Conservation (phyloP, 2,329 filamentous ascomycete species). For the Arthrobotrys entomopaga region DNA sequence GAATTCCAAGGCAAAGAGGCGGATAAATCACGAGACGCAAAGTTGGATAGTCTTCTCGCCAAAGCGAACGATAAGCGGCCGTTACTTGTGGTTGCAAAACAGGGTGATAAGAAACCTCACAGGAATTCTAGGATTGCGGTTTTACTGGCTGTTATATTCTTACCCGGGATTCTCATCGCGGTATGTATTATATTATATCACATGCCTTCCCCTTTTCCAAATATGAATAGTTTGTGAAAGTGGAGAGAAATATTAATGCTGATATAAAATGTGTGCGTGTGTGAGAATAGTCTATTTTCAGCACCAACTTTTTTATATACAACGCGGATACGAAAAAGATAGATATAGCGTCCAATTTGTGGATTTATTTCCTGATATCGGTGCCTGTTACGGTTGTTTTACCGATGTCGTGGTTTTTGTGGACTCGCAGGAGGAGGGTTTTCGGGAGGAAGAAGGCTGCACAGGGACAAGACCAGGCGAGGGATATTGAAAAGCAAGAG, state of each 20-base stretch:
- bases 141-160: conserved; percentile 20
- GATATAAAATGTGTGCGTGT: not conserved
- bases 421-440: not conserved
- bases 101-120: not conserved
- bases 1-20: conserved; percentile 10
- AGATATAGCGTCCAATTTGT: conserved; percentile 29
- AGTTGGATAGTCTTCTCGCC: conserved; percentile 1
- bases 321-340: conserved; percentile 25
- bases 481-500: conserved; percentile 16
- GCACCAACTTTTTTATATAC: conserved; percentile 40
- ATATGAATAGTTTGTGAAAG: not conserved
- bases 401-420: conserved; percentile 16
- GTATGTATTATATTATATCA: conserved; percentile 5
- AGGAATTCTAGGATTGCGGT: conserved; percentile 16
- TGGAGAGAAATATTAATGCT: not conserved
- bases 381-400: conserved; percentile 9
- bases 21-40: not conserved
- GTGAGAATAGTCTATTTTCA: conserved; percentile 37
- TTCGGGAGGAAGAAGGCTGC: not conserved
- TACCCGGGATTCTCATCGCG: conserved; percentile 35
- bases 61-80: conserved; percentile 9
- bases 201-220: no score
- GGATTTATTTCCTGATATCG: conserved; percentile 48
- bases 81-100: conserved; percentile 3
- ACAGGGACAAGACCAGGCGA: not conserved